Evolutionary conservation across 2,329 filamentous ascomycete species (phyloP).

Genomic region (Tolypocladium paradoxum): DNA sequence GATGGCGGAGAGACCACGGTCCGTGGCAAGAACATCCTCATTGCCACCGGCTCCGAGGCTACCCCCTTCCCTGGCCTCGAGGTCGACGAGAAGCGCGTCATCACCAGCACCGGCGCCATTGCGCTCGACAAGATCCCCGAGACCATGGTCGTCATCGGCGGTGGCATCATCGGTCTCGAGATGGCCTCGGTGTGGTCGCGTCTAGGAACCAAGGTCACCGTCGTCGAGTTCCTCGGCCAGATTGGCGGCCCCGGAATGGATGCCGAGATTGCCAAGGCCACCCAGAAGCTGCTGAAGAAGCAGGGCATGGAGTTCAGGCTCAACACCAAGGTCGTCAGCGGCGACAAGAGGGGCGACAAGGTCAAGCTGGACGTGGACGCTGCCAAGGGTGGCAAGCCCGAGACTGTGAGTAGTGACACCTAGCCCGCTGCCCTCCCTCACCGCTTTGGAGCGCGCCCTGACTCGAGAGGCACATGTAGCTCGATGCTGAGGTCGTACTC

Average conservation of each 20-base stretch:
- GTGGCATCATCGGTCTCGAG: slow-evolving; percentile 96
- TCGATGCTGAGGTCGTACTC: slow-evolving; percentile 90
- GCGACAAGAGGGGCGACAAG: slow-evolving; percentile 67
- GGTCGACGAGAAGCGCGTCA: slow-evolving; percentile 94
- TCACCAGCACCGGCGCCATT: slow-evolving; percentile 93
- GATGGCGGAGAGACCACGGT: slow-evolving; percentile 87
- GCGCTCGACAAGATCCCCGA: slow-evolving; percentile 83
- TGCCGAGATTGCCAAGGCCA: slow-evolving; percentile 76
- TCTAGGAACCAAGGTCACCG: slow-evolving; percentile 86
- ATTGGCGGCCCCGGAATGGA: slow-evolving; percentile 99
- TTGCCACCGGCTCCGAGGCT: slow-evolving; percentile 89
- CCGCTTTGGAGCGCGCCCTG: background rate
- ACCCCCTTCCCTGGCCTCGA: slow-evolving; percentile 93
- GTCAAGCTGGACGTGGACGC: slow-evolving; percentile 80
- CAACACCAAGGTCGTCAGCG: slow-evolving; percentile 84
- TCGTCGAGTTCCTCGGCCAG: slow-evolving; percentile 91
- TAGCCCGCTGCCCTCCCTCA: background rate
- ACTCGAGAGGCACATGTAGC: slow-evolving; percentile 31
- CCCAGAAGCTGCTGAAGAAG: slow-evolving; percentile 89
- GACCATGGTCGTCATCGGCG: slow-evolving; percentile 94
- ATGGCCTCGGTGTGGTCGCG: slow-evolving; percentile 98
- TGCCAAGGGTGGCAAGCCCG: slow-evolving; percentile 91
- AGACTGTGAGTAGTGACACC: slow-evolving; percentile 52
- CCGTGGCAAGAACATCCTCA: slow-evolving; percentile 92
- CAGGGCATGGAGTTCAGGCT: slow-evolving; percentile 98